Percentiles rank a stretch among this genome's conserved stretches.
These are phyloP conservation scores for Gossypium lobatum DNA, from an alignment of 441 rosid species.

Conservation along the genomic window DNA sequence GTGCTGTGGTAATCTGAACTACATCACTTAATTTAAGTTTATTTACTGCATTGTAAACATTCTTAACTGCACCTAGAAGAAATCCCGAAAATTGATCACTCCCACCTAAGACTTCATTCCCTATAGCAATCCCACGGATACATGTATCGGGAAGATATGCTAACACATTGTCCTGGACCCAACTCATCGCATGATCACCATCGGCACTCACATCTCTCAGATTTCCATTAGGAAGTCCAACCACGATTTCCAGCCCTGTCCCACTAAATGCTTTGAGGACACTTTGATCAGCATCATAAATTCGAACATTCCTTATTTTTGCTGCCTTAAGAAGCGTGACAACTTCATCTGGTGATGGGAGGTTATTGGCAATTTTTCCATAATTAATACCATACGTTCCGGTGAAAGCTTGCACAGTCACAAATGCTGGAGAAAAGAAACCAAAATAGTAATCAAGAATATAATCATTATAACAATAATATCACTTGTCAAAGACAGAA, in stretches of 20 bases:
- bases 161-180: slow-evolving; percentile 84
- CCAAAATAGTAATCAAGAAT: neutral
- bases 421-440: slow-evolving; percentile 30
- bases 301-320: slow-evolving; percentile 81
- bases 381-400: slow-evolving; percentile 94
- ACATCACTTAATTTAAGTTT: slow-evolving; percentile 47
- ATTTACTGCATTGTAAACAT: slow-evolving; percentile 54
- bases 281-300: slow-evolving; percentile 71
- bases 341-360: slow-evolving; percentile 81
- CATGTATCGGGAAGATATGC: slow-evolving; percentile 71
- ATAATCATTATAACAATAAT: neutral
- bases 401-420: slow-evolving; percentile 48
- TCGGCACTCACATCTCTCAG: slow-evolving; percentile 65
- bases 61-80: slow-evolving; percentile 70
- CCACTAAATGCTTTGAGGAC: slow-evolving; percentile 83
- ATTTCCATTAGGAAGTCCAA: slow-evolving; percentile 70
- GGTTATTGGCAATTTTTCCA: slow-evolving; percentile 85
- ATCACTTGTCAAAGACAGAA: neutral
- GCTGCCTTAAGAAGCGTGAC: slow-evolving; percentile 70
- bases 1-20: slow-evolving; percentile 79
- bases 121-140: slow-evolving; percentile 81
- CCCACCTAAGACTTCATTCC: slow-evolving; percentile 82
- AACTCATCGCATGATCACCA: slow-evolving; percentile 58
- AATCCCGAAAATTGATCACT: slow-evolving; percentile 51
- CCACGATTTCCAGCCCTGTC: slow-evolving; percentile 69